A percentile compares a stretch with the other conserved stretches of the same genome.
Evolutionary conservation across 2,329 filamentous ascomycete genomes (phyloP).

Genomic region (Colletotrichum lini): DNA sequence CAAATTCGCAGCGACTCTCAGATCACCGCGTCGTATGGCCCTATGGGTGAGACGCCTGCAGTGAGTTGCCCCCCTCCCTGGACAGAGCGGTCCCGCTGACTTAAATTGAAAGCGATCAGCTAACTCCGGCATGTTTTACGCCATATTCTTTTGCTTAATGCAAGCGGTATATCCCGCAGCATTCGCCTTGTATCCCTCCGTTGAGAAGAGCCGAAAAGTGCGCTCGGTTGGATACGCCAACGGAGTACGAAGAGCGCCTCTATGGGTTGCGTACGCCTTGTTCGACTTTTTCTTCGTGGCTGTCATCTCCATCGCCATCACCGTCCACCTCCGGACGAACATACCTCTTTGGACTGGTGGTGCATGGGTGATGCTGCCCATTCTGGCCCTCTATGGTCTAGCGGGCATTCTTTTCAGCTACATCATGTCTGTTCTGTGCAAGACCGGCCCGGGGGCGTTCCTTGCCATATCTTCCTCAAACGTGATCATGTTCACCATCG

Average conservation of each 20-base stretch:
- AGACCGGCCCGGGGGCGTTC: conserved; percentile 1
- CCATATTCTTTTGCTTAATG: background rate
- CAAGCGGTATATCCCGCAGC: conserved; percentile 4
- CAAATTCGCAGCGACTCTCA: conserved; percentile 5
- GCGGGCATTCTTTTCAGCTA: conserved; percentile 7
- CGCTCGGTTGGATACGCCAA: conserved; percentile 15
- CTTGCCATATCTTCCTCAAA: background rate
- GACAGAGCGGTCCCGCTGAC: background rate
- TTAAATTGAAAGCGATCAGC: background rate
- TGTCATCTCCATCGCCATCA: background rate
- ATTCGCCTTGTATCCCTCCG: conserved; percentile 10
- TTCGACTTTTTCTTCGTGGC: conserved; percentile 34
- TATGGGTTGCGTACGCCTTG: conserved; percentile 17
- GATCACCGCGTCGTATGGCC: conserved; percentile 9
- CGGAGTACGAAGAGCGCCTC: conserved; percentile 2
- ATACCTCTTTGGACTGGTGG: conserved; percentile 2
- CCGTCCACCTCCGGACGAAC: background rate
- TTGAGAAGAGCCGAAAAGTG: conserved; percentile 7
- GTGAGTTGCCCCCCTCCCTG: background rate
- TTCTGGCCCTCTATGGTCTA: conserved; percentile 14
- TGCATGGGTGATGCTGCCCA: conserved; percentile 9
- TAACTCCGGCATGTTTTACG: background rate
- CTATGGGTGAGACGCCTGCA: conserved; percentile 1
- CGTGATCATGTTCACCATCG: background rate
- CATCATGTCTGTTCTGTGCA: conserved; percentile 11